Base-by-base conservation (phyloP, 768 basidiomycete species). In the Mrakia blollopis region DNA sequence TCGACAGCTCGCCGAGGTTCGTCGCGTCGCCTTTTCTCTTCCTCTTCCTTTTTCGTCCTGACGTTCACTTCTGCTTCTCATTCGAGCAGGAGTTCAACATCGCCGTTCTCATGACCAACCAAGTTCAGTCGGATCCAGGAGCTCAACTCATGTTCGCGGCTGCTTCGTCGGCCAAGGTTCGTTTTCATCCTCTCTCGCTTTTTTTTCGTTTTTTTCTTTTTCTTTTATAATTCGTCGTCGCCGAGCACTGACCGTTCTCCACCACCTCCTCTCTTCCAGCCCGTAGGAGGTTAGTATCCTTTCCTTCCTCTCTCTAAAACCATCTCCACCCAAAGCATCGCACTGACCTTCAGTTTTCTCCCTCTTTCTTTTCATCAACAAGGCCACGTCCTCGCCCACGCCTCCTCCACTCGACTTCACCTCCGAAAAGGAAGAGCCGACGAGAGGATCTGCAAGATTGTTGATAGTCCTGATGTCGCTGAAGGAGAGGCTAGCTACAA, bases 111-210 rank as follows among this genome's bases (percentile, higher is more conserved):
- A 77, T 77, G 54, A 77, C 69, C 9, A 57, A 77, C 61, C 70
- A 72, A 32, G 77, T 74, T 18, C 77, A 78, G 47, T 35, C 67
- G 44, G 77, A 78, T 60, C 77, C 77, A 1, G 77, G 77, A 32
- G 73, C 77, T 25, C 73, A 74, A 57, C 73, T 78, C n/a, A 78
- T 78, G 77, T 78, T 78, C 41, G 77, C 77, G 4, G 54, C 63
- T 16, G 77, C 77, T 2, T 74, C 73, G 1, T 74, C 77, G 11
- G 77, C 77, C 41, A 78, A 78, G 72, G 70, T 68, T 16, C 35
- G 47, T 28, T 41, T 41, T 11, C 67, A 7, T 23, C 25, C 16
- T 54, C 60, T 39, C 30, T 35, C 63, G 52, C 35, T 30, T 57
- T 16, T 25, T 11, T 32, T 5, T 28, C 21, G 2, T 13, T 41